Evolutionary conservation across 108 stramenopile genomes (phyloP), one percentile per base, ranked within the genome.

Genomic region (Nannochloropsis oceanica): DNA sequence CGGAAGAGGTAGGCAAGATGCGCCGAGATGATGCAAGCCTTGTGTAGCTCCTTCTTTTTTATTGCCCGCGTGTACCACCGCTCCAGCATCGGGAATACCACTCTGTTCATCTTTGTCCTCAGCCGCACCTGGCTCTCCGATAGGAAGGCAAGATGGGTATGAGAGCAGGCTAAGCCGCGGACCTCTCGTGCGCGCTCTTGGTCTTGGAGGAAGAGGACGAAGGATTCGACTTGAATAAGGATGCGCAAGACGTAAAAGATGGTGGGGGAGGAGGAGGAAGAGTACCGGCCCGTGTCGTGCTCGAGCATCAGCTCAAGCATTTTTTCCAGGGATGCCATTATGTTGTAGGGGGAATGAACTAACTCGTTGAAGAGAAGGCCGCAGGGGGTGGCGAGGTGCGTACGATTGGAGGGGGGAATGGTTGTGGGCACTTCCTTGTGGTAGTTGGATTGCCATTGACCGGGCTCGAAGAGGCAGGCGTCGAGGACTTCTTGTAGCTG

Each of bases 1-100:
- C 96, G 96, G 95, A 96, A 99, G 24, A 98, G 87, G 88, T 98
- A 97, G 80, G 97, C 90, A 34, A 99, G 91, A 91, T 99, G 99
- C 14, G 99, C 96, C 87, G 97, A 97, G 24, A 98, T 94, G 26
- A 95, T 83, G 88, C 96, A 96, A 43, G 93, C 88, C 42, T 93
- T 89, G 79, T 95, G 94, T 13, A 96, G 94, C 84, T 96, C 94
- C 59, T 92, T 91, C 8, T 85, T 26, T n/a, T 88, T 81, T 83
- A 91, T 92, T 79, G 91, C 91, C 50, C 94, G 88, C 34, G 92
- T 84, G 84, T 97, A 95, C 99, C 99, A 99, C 43, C 96, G 95
- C 84, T 97, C 97, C 25, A 99, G 89, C 85, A 95, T 95, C 8
- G 96, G 96, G 81, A 98, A 95, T 5, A 91, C 90, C 59, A 90